Conservation (phyloP, 805 yeast species). For the Myxozyma neotropica region DNA sequence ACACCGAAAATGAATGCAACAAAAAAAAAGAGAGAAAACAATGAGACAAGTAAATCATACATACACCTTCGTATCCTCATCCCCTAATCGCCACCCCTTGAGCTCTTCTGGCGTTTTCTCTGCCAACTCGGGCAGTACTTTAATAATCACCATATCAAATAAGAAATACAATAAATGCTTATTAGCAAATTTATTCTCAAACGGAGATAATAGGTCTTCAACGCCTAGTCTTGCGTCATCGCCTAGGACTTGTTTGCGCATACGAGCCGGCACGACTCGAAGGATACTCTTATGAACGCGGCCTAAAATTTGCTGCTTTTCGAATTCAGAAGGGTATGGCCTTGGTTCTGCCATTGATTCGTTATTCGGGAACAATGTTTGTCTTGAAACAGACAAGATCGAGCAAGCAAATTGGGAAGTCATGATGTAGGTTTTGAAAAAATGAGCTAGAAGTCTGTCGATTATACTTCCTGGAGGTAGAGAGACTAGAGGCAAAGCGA, state of each 20-base stretch:
- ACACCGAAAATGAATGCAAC: too few relatives aligned
- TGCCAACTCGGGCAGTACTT: slow-evolving; percentile 39
- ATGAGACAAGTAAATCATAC: background rate
- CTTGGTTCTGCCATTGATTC: slow-evolving; percentile 55
- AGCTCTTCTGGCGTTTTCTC: slow-evolving; percentile 37
- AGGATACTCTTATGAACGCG: slow-evolving; percentile 29
- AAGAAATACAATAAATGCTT: slow-evolving; percentile 39
- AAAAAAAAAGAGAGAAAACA: background rate
- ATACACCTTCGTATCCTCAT: slow-evolving; percentile 18
- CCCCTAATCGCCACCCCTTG: slow-evolving; percentile 31
- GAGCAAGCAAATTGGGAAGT: slow-evolving; percentile 25
- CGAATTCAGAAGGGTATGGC: slow-evolving; percentile 47
- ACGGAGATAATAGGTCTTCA: slow-evolving; percentile 36
- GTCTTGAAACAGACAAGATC: slow-evolving; percentile 42
- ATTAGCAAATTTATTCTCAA: slow-evolving; percentile 39
- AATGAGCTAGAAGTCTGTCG: slow-evolving; percentile 25
- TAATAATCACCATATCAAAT: slow-evolving; percentile 37
- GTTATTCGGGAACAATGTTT: slow-evolving; percentile 52
- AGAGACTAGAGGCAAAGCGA: slow-evolving; percentile 29
- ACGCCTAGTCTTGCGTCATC: slow-evolving; percentile 31
- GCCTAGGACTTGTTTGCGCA: slow-evolving; percentile 34
- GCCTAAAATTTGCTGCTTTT: slow-evolving; percentile 41
- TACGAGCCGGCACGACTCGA: slow-evolving; percentile 26
- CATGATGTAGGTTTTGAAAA: slow-evolving; percentile 26
- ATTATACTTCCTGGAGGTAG: slow-evolving; percentile 28